Evolutionary conservation across 352 stramenopile genomes (phyloP).

Genomic region (Globisporangium nodosum): DNA sequence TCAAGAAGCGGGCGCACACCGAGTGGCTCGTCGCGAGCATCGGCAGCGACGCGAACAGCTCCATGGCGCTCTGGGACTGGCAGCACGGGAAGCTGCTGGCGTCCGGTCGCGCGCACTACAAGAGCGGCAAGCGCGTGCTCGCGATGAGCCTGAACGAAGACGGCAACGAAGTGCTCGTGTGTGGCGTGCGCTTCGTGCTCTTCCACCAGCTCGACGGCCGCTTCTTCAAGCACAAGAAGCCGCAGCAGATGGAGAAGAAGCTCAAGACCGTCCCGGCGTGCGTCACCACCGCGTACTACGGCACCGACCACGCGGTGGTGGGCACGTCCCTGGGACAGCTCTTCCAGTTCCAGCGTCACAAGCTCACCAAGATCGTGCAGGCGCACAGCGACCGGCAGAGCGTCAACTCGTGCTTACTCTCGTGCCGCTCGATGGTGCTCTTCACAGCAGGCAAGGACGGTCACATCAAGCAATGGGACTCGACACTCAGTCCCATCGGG

Average conservation of each 20-base stretch:
- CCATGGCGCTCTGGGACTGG: conserved; percentile 83
- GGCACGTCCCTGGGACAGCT: conserved; percentile 59
- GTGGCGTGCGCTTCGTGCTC: conserved; percentile 51
- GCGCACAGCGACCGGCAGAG: conserved; percentile 49
- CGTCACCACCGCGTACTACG: conserved; percentile 52
- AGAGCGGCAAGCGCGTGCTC: conserved; percentile 33
- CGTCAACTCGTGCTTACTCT: conserved; percentile 49
- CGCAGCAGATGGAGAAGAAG: conserved; percentile 29
- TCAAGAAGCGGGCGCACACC: conserved; percentile 52
- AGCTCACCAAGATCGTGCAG: conserved; percentile 47
- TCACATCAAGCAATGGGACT: conserved; percentile 78
- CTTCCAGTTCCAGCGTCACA: conserved; percentile 61
- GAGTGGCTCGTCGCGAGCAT: conserved; percentile 58
- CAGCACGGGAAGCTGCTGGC: conserved; percentile 49
- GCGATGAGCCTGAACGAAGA: conserved; percentile 66
- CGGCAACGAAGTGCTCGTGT: conserved; percentile 60
- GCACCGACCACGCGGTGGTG: conserved; percentile 45
- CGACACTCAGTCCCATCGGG: conserved; percentile 64
- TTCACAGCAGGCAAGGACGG: conserved; percentile 75
- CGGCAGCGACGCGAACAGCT: conserved; percentile 48
- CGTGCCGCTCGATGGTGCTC: conserved; percentile 69
- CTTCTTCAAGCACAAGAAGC: conserved; percentile 71
- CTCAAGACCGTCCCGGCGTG: conserved; percentile 43
- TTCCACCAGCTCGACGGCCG: conserved; percentile 49
- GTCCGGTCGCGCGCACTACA: conserved; percentile 38